These are phyloP conservation scores for Blastocrithidia nonstop DNA, from an alignment of 208 protist species.

Conservation along the genomic window DNA sequence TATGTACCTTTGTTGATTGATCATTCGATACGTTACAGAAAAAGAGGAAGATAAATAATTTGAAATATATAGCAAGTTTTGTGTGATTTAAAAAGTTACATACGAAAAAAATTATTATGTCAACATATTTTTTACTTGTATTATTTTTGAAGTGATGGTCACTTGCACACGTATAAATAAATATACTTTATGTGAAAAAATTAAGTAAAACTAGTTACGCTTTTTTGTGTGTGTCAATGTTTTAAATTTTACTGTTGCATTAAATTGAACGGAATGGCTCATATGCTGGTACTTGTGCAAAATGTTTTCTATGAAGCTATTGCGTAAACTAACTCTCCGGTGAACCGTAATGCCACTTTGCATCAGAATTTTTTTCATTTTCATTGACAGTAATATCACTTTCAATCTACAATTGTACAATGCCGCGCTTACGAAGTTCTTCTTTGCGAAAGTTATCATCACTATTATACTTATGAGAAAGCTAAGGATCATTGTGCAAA, in stretches of 20 bases:
- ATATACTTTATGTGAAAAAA: too few species aligned
- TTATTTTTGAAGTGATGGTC: too few species aligned
- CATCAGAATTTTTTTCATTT: neutral
- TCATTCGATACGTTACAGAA: too few species aligned
- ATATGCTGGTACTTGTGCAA: conserved; percentile 65
- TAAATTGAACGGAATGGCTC: conserved; percentile 52
- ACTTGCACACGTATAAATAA: too few species aligned
- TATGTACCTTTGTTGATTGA: too few species aligned
- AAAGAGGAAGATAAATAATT: too few species aligned
- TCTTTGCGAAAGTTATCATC: conserved; percentile 26
- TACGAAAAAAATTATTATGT: too few species aligned
- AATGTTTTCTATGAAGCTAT: conserved; percentile 32
- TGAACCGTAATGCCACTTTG: neutral
- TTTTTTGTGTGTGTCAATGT: conserved; percentile 2
- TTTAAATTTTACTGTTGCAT: neutral
- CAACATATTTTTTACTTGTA: too few species aligned
- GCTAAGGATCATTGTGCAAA: conserved; percentile 42
- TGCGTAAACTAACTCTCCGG: conserved; percentile 1
- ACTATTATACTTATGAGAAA: conserved; percentile 29
- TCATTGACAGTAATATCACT: conserved; percentile 5
- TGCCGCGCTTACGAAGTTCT: conserved; percentile 43
- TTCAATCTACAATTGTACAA: conserved; percentile 38
- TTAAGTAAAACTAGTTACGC: too few species aligned
- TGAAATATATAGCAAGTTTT: too few species aligned
- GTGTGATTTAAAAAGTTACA: too few species aligned